These are phyloP conservation scores for Leccinum disarticulatum DNA, from an alignment of 768 basidiomycete species.

Conservation along the genomic window DNA sequence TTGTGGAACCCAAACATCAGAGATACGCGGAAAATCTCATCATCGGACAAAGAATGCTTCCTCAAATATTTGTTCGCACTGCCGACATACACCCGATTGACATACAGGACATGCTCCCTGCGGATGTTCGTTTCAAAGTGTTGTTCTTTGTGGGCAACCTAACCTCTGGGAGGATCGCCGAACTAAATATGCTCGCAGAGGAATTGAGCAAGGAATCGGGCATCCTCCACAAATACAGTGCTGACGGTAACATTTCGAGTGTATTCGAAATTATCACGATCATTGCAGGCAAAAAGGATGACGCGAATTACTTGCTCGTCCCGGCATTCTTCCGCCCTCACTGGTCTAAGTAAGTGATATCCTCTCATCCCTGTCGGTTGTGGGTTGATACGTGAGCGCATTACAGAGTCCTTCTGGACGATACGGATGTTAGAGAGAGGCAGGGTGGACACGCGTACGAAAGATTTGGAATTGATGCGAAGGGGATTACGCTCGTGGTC, in stretches of 20 bases:
- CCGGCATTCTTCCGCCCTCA: not conserved
- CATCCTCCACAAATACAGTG: not conserved
- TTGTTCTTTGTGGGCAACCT: not conserved
- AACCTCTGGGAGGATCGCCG: not conserved
- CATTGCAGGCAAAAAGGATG: not conserved
- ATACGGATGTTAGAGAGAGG: not conserved
- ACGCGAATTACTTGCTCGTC: not conserved
- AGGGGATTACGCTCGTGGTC: not conserved
- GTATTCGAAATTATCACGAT: not conserved
- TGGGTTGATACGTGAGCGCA: not conserved
- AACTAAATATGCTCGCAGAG: not conserved
- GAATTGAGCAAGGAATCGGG: not conserved
- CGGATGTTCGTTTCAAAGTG: not conserved
- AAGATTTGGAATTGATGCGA: not conserved
- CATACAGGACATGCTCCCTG: not conserved
- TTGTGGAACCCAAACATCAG: not conserved
- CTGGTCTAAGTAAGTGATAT: not conserved
- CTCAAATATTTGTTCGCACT: not conserved
- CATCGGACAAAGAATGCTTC: not conserved
- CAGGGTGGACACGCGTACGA: not conserved
- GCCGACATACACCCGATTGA: not conserved
- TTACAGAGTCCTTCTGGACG: not conserved
- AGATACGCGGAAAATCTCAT: not conserved
- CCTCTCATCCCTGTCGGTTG: not conserved
- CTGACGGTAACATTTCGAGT: not conserved